Conservation (phyloP, 768 basidiomycete genomes). For the Mycena metata region DNA sequence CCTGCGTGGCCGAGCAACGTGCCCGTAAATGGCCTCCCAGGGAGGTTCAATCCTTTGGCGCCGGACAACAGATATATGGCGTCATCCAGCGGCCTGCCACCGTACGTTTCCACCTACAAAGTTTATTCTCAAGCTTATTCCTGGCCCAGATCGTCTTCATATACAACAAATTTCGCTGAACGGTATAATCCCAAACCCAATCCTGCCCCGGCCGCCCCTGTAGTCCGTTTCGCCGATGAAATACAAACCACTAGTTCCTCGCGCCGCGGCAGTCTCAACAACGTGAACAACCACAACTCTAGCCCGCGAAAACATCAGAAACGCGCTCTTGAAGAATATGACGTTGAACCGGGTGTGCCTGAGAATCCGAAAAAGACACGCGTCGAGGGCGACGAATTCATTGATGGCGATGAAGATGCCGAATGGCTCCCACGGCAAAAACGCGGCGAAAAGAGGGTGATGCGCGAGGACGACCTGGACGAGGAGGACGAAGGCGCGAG, state of each 20-base stretch:
- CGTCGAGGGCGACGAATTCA: conserved; percentile 62
- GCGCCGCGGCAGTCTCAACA: conserved; percentile 50
- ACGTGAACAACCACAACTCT: conserved; percentile 42
- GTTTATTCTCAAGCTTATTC: neutral
- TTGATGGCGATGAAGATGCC: conserved; percentile 63
- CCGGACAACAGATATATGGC: conserved; percentile 34
- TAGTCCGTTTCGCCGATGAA: conserved; percentile 40
- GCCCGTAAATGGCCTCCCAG: conserved; percentile 37
- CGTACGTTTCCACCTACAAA: conserved; percentile 26
- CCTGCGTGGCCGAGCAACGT: conserved; percentile 36
- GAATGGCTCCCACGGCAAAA: conserved; percentile 51
- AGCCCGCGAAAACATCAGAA: conserved; percentile 53
- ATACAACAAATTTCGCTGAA: conserved; percentile 50
- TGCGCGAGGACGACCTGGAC: conserved; percentile 61
- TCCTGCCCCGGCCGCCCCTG: conserved; percentile 36
- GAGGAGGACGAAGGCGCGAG: conserved; percentile 58
- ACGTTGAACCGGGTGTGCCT: conserved; percentile 58
- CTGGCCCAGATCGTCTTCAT: conserved; percentile 27
- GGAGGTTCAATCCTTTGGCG: conserved; percentile 41
- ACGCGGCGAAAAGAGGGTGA: conserved; percentile 66
- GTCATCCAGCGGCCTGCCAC: conserved; percentile 30
- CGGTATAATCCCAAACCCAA: conserved; percentile 54
- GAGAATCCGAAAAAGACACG: conserved; percentile 66
- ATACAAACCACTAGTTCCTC: conserved; percentile 38
- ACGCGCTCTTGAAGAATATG: conserved; percentile 57